Base-by-base conservation (phyloP, 2,329 filamentous ascomycete genomes). In the Monilinia vaccinii-corymbosi region DNA sequence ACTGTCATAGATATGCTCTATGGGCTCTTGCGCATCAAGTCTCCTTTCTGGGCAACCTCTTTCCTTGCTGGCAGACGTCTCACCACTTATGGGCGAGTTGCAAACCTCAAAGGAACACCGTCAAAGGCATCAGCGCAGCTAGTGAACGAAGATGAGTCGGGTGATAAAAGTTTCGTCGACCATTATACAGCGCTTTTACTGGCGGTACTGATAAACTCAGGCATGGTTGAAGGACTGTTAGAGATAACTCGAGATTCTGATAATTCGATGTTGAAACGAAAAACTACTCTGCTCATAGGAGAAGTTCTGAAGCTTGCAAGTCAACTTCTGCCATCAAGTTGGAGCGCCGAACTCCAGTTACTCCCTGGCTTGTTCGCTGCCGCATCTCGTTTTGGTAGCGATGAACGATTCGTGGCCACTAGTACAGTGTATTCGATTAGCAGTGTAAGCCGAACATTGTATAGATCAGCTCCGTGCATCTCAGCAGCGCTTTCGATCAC, bases 351-450 rank as follows among this genome's bases (percentile, higher is more conserved):
- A 51, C 77, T 99, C 28, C 94, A 99, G 70, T 82, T 96, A 7
- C 81, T 99, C 21, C 94, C 94, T 0, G 87, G 93, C 63, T 79
- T 97, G 1, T 88, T 99, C 68, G 80, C 86, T 8, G 84, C 86
- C 0, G 91, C 92, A 5, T 81, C 89, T 2, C 81, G 85, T 38
- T 90, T 92, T 67, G 78, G 83, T 25, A 79, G 84, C 23, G 84
- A 92, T 34, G 81, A 85, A 28, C 86, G 90, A 58, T 92, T 92
- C 66, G 79, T 88, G 60, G 91, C 93, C 8, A 92, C 91, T 9
- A 87, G 91, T 9, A 95, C 95, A 21, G 90, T 99, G 14, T 99
- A 97, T 70, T 94, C 97, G 71, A 96, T 99, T 58, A 96, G 96
- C 75, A 97, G 93, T 71, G 91, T 99, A 66, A 99, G 93, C 72